These are phyloP conservation scores for Pilasporangium apinafurcum DNA, from an alignment of 352 stramenopile genomes.

Conservation along the genomic window DNA sequence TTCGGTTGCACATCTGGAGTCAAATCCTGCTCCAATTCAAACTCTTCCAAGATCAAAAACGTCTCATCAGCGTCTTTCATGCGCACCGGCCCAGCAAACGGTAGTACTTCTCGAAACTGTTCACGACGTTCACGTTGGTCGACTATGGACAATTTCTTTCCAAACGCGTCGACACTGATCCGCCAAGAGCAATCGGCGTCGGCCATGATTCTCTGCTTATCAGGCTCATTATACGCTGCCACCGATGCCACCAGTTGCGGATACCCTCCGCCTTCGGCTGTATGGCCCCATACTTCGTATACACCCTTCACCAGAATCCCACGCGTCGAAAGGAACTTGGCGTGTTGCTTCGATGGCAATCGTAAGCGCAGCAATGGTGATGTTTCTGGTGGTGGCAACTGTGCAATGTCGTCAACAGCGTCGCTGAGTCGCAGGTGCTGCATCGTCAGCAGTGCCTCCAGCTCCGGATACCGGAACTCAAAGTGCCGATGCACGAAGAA, in stretches of 20 bases:
- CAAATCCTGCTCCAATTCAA: conserved; percentile 47
- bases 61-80: conserved; percentile 65
- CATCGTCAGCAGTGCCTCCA: conserved; percentile 67
- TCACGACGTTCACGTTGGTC: conserved; percentile 49
- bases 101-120: conserved; percentile 41
- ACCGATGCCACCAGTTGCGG: conserved; percentile 41
- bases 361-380: conserved; percentile 62
- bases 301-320: conserved; percentile 80
- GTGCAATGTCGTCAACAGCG: conserved; percentile 17
- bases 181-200: conserved; percentile 55
- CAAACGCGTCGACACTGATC: conserved; percentile 73
- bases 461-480: conserved; percentile 75
- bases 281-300: conserved; percentile 71
- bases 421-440: conserved; percentile 31
- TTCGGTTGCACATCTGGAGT: conserved; percentile 26
- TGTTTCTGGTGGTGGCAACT: conserved; percentile 34
- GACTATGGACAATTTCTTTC: conserved; percentile 72
- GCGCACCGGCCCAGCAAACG: conserved; percentile 60
- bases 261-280: conserved; percentile 21
- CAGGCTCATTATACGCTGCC: conserved; percentile 15
- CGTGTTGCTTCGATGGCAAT: conserved; percentile 46
- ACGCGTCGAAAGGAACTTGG: conserved; percentile 74
- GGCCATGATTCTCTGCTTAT: conserved; percentile 40
- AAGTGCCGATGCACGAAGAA: conserved; percentile 84
- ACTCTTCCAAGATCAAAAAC: conserved; percentile 74